Base-by-base conservation (phyloP, 768 basidiomycete genomes). In the Gelatoporia subvermispora region DNA sequence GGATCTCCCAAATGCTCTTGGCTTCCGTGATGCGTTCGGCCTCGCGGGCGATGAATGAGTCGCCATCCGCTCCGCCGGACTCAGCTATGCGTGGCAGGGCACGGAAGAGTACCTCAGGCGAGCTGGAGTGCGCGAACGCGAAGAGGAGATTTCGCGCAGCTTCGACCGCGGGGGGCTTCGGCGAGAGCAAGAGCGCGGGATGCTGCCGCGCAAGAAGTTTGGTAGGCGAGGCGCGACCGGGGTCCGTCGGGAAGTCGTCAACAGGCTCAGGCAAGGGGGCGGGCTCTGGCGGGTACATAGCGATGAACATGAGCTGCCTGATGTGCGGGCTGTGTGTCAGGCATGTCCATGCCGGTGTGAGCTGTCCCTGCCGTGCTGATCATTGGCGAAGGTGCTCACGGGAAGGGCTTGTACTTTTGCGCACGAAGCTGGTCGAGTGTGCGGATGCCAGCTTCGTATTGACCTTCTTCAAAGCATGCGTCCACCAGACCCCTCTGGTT, bases 401-500 rank as follows among this genome's bases (percentile, higher is more conserved):
- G 58, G 10, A 77, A 75, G 8, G 85, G 86, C 44, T 66, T 79
- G 64, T 74, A 74, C 21, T 72, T 67, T n/a, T 74, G 60, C 0
- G 79, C 76, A 40, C 82, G 79, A 2, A 89, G 63, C 49, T 83
- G 81, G 49, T 79, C 78, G 1, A 90, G 73, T 22, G 78, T 65
- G 13, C 72, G 67, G 23, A 88, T 82, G 7, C 80, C 88, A 4
- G 78, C 72, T 56, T 86, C 81, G 53, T 85, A 87, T 49, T 88
- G 84, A 16, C 81, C 79, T 62, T 90, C 88, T 57, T 90, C 88
- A 17, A 89, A 78, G 50, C 82, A 82, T 45, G 74, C 81, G 59
- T 89, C 85, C 17, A 88, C 83, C 3, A 86, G 66, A 28, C 72
- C 73, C 31, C 74, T 71, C 55, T 78, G 76, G 56, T 77, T 62